phyloP scores from a whole-genome alignment of 371 early-diverging fungal species.

The Mycotypha africana region DNA sequence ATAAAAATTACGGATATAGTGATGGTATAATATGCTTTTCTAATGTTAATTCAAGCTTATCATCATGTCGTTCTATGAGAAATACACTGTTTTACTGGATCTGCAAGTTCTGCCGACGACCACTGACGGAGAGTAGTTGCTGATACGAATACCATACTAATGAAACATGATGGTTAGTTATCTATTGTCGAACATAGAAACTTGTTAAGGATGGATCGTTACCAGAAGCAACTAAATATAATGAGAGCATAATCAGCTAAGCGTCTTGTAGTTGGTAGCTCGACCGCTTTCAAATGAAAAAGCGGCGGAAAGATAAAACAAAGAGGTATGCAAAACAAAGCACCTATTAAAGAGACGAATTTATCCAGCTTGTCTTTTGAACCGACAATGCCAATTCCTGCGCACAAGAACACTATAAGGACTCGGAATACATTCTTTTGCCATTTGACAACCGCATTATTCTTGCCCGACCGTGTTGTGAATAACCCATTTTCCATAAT shows the following conservation, averaged over 20 bases:
- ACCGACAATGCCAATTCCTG: constrained; percentile 68
- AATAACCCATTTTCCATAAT: constrained; percentile 78
- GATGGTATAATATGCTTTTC: no score
- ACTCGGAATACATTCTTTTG: constrained; percentile 82
- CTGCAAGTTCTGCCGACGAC: constrained; percentile 36
- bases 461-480: constrained; percentile 61
- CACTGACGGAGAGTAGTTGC: constrained; percentile 31
- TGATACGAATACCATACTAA: constrained; percentile 33
- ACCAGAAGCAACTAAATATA: constrained; percentile 67
- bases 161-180: not conserved
- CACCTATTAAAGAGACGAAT: constrained; percentile 79
- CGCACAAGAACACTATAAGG: constrained; percentile 57
- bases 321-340: constrained; percentile 54
- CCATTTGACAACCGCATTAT: constrained; percentile 73
- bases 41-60: no score
- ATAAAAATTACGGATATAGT: constrained; percentile 6
- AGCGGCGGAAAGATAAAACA: constrained; percentile 81
- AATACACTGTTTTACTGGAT: constrained; percentile 41
- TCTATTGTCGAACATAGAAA: no score
- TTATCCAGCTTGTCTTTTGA: constrained; percentile 72
- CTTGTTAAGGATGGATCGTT: no score
- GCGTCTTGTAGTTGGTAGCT: constrained; percentile 33
- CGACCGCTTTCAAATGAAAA: constrained; percentile 68
- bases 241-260: constrained; percentile 52
- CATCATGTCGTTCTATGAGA: constrained; percentile 15